Base-by-base conservation (phyloP, 1,284 basidiomycete genomes). In the Lignosus rhinocerotis region DNA sequence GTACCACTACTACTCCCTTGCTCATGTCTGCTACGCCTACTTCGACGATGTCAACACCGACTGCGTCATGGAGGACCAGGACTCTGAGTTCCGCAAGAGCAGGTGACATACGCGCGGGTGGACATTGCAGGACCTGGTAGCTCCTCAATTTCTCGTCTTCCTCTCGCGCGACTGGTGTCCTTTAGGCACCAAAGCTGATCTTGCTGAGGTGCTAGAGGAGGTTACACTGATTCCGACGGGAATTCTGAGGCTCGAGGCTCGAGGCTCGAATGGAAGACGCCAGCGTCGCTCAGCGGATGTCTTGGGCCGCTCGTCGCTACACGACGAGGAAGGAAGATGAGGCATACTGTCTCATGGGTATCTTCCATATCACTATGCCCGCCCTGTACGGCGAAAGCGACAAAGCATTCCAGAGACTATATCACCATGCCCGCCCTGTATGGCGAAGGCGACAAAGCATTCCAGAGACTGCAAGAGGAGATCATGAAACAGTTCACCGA, bases 81-180 rank as follows among this genome's bases (percentile, higher is more conserved):
- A 36, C 11, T 36, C 34, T 10, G 11, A 36, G 19, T 56, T 51
- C 34, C 25, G 11, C 2, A 11, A 17, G 2, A 52, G 55, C 44
- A 32, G 31, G 9, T 56, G 55, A 48, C 48, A 45, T 39, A 42
- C 16, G 11, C 3, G 43, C 3, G 43, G 43, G 19, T 45, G 43
- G 43, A 45, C 43, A 10, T 12, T 45, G 19, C 56, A 58, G 39
- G 53, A 55, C 31, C 52, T 59, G 17, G 14, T 59, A n/a, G 52
- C 57, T 1, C 48, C 57, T 2, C 16, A 32, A 11, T 16, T 16
- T 6, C 19, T 59, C 17, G 42, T 42, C 11, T 59, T 59, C 25
- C 14, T 55, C 6, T 39, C 34, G 3, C 12, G 14, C 1, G n/a
- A 21, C 21, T 59, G 57, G 57, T 1, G 14, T 6, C 14, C 44